Evolutionary conservation across 2,329 filamentous ascomycete species (phyloP).

Genomic region (Endothia cerciana): DNA sequence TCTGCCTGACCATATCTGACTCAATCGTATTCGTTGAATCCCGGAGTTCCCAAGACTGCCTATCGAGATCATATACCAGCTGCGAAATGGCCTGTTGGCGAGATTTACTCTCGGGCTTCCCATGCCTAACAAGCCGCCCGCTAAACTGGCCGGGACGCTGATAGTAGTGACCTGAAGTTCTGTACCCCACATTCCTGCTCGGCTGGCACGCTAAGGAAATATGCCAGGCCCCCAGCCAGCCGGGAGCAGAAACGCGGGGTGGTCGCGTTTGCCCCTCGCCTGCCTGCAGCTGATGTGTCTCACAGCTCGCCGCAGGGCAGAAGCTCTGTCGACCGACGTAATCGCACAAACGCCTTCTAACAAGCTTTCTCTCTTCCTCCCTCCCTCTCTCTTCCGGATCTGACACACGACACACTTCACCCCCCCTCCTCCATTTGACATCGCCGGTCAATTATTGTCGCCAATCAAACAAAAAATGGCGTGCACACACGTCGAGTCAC

Average conservation of each 20-base stretch:
- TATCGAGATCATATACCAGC: not conserved
- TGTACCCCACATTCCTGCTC: not conserved
- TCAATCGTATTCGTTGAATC: not conserved
- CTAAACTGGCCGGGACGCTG: not conserved
- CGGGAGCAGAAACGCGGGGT: constrained; percentile 9
- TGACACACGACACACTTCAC: not conserved
- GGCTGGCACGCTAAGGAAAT: constrained; percentile 2
- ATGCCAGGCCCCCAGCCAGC: not conserved
- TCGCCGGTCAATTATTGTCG: not conserved
- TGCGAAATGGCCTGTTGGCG: not conserved
- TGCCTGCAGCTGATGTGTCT: constrained; percentile 1
- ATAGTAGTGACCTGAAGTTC: not conserved
- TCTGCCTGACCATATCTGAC: not conserved
- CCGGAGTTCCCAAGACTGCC: not conserved
- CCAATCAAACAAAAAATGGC: constrained; percentile 27
- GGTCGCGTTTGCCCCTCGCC: constrained; percentile 15
- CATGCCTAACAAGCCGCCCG: not conserved
- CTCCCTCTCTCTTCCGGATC: not conserved
- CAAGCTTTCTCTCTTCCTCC: not conserved
- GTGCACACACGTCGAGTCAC: constrained; percentile 33
- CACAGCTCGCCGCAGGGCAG: not conserved
- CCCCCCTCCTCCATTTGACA: not conserved
- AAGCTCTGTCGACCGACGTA: constrained; percentile 5
- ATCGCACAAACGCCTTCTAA: not conserved
- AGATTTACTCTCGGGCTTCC: not conserved